Evolutionary conservation across 179 eudicot species (phyloP).

Genomic region (Amaranthus tricolor): DNA sequence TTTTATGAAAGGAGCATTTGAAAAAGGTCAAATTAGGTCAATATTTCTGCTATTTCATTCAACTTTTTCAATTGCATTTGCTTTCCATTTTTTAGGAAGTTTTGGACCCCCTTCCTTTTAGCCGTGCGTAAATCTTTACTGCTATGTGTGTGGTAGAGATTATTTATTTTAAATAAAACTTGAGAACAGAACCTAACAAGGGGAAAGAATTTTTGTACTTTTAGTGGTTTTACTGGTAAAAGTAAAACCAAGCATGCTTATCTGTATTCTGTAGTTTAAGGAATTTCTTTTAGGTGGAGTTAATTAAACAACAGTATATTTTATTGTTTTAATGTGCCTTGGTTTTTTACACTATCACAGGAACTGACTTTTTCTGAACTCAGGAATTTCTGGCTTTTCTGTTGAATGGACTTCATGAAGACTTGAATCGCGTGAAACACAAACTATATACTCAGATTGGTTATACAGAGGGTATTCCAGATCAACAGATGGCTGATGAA

Average conservation of each 20-base stretch:
- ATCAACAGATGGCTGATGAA: constrained; percentile 72
- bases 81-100: not conserved
- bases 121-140: not conserved
- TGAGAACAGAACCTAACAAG: not conserved
- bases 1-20: not conserved
- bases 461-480: constrained; percentile 53
- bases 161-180: too few relatives aligned
- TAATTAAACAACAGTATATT: not conserved
- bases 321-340: not conserved
- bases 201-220: not conserved
- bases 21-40: not conserved
- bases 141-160: not conserved
- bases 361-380: not conserved
- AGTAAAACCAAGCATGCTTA: not conserved
- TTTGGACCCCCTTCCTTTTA: not conserved
- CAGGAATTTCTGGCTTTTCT: constrained; percentile 85
- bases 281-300: not conserved
- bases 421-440: constrained; percentile 74
- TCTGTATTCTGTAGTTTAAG: not conserved
- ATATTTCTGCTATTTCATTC: not conserved
- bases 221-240: not conserved
- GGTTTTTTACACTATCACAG: not conserved
- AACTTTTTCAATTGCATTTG: not conserved
- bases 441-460: constrained; percentile 59
- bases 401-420: constrained; percentile 91